These are phyloP conservation scores for Saposhnikovia divaricata DNA, from an alignment of 129 eudicot species.

Conservation along the genomic window DNA sequence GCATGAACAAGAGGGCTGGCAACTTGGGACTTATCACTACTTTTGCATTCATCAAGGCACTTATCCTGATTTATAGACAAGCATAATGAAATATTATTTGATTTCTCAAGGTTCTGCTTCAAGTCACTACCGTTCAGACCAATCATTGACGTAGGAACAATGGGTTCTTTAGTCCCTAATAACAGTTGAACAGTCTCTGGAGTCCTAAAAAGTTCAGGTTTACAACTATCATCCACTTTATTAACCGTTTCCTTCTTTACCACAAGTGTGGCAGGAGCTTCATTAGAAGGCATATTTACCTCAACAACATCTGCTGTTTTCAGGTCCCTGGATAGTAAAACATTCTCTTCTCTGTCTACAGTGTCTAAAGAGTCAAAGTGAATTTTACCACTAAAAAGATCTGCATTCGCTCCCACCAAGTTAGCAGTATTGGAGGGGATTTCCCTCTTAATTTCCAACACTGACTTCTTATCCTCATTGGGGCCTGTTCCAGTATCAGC, in stretches of 20 bases:
- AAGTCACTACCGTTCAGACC: constrained; percentile 2
- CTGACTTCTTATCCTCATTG: constrained; percentile 13
- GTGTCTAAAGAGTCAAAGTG: neutral
- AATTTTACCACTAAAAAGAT: neutral
- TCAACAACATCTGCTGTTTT: constrained; percentile 5
- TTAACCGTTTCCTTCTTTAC: constrained; percentile 18
- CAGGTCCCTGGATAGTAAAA: constrained; percentile 1
- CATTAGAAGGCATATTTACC: constrained; percentile 8
- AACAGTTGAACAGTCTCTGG: constrained; percentile 18
- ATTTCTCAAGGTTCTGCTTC: constrained; percentile 12
- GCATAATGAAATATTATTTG: constrained; percentile 23
- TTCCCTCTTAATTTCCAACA: constrained; percentile 21
- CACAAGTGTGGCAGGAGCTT: constrained; percentile 4
- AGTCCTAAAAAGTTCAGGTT: neutral
- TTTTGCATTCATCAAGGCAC: neutral
- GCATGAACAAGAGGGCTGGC: neutral
- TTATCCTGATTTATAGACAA: constrained; percentile 20
- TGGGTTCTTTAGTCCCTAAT: constrained; percentile 17
- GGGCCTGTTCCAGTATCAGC: constrained; percentile 9
- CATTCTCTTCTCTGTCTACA: constrained; percentile 5
- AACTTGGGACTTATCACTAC: constrained; percentile 1
- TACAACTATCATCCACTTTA: constrained; percentile 7
- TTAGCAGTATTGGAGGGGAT: neutral
- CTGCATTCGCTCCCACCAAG: neutral
- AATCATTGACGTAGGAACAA: constrained; percentile 11